phyloP scores from a whole-genome alignment of 371 early-diverging fungal genomes.

The Mucor velutinosus region DNA sequence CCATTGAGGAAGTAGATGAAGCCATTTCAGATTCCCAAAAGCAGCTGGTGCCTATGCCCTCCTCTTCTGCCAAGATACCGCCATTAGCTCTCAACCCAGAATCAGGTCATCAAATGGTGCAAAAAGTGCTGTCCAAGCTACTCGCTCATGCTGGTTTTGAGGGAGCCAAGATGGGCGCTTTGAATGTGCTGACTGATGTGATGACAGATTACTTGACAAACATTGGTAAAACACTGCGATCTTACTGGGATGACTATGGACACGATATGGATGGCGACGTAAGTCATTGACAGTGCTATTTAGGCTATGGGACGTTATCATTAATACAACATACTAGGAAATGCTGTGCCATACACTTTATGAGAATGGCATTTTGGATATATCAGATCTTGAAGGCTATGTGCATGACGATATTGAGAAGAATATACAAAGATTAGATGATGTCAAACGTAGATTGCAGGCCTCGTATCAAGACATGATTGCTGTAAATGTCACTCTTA shows the following conservation, averaged over 20 bases:
- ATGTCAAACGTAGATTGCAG: constrained; percentile 73
- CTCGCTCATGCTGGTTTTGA: constrained; percentile 92
- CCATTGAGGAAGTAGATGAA: constrained; percentile 19
- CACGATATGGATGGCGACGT: constrained; percentile 77
- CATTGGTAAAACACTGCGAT: constrained; percentile 79
- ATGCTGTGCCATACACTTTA: constrained; percentile 82
- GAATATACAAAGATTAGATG: constrained; percentile 70
- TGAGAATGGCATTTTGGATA: constrained; percentile 75
- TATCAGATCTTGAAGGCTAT: constrained; percentile 74
- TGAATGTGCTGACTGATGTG: constrained; percentile 79
- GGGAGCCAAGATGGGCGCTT: constrained; percentile 62
- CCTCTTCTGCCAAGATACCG: constrained; percentile 28
- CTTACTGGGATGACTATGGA: constrained; percentile 79
- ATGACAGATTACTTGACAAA: constrained; percentile 77
- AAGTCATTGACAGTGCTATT: constrained; percentile 17
- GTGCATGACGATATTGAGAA: constrained; percentile 76
- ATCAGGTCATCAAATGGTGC: constrained; percentile 64
- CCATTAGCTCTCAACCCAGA: constrained; percentile 61
- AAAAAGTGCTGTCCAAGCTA: constrained; percentile 66
- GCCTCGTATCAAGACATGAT: constrained; percentile 64
- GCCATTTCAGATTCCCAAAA: background rate
- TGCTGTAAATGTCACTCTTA: constrained; percentile 30
- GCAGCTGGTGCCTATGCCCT: background rate
- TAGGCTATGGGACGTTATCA: background rate
- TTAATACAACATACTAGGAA: constrained; percentile 51